phyloP scores from a whole-genome alignment of 495 filamentous ascomycete species.

The Recurvomyces mirabilis region DNA sequence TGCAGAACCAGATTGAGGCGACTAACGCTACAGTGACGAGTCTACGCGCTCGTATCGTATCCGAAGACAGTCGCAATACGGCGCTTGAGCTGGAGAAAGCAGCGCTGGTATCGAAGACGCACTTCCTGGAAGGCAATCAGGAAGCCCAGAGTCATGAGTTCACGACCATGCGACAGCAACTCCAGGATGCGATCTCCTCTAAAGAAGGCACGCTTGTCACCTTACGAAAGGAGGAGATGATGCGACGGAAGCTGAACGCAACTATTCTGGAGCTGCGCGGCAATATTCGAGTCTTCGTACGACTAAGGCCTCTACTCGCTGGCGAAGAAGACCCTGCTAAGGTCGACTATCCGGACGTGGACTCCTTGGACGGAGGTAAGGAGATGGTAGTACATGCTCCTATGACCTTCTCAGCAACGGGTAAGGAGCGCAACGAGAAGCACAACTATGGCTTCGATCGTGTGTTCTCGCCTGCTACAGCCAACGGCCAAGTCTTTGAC shows the following conservation, averaged over 20 bases:
- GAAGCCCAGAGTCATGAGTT: slow-evolving; percentile 76
- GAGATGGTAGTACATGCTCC: slow-evolving; percentile 77
- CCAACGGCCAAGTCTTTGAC: slow-evolving; percentile 84
- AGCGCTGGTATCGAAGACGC: slow-evolving; percentile 42
- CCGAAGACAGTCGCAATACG: slow-evolving; percentile 35
- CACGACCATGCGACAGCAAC: slow-evolving; percentile 58
- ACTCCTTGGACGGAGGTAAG: slow-evolving; percentile 53
- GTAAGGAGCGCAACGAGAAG: slow-evolving; percentile 59
- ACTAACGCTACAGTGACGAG: slow-evolving; percentile 6
- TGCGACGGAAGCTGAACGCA: slow-evolving; percentile 87
- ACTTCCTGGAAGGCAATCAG: slow-evolving; percentile 77
- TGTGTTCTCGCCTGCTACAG: slow-evolving; percentile 66
- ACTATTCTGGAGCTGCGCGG: slow-evolving; percentile 98
- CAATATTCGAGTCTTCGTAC: slow-evolving; percentile 96
- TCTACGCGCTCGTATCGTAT: slow-evolving; percentile 51
- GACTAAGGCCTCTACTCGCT: slow-evolving; percentile 71
- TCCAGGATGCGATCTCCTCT: slow-evolving; percentile 62
- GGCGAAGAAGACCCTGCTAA: slow-evolving; percentile 46
- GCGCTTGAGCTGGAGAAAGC: slow-evolving; percentile 21
- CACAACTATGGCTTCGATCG: slow-evolving; percentile 87
- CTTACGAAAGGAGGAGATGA: slow-evolving; percentile 79
- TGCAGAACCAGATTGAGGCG: slow-evolving; percentile 12
- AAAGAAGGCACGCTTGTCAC: slow-evolving; percentile 65
- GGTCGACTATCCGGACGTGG: slow-evolving; percentile 65
- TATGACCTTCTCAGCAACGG: slow-evolving; percentile 73